phyloP scores from a whole-genome alignment of 257 asterid genomes.

The Solanum paucissectum region DNA sequence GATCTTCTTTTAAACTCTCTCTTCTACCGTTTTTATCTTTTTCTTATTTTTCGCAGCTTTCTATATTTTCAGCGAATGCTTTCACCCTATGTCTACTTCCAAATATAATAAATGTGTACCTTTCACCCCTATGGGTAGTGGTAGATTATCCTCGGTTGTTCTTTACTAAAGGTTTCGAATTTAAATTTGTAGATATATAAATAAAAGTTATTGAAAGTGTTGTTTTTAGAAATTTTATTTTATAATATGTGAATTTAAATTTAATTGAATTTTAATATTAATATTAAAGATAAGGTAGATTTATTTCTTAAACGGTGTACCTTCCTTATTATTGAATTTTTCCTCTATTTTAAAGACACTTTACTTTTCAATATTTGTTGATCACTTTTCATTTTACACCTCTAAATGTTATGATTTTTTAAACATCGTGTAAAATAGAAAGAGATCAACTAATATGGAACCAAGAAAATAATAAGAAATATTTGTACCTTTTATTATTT shows the following conservation, averaged over 20 bases:
- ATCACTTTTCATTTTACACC: not conserved
- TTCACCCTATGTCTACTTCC: not conserved
- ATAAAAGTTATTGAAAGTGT: fast-evolving
- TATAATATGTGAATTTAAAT: not conserved
- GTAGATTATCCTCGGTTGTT: fast-evolving
- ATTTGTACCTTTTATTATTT: not conserved
- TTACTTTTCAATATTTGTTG: not conserved
- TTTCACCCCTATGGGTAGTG: not conserved
- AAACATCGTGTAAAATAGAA: no score
- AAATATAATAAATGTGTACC: not conserved
- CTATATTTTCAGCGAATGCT: not conserved
- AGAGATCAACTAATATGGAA: no score
- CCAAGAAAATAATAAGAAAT: no score
- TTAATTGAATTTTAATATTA: fast-evolving
- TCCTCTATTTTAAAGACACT: not conserved
- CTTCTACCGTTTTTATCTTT: not conserved
- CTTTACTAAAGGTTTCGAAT: fast-evolving
- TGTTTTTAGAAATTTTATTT: fast-evolving
- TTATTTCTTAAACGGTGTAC: not conserved
- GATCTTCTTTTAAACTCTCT: not conserved
- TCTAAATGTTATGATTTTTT: not conserved
- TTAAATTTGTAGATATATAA: not conserved
- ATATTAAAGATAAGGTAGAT: no score
- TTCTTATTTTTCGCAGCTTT: not conserved
- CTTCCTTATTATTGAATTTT: not conserved